Evolutionary conservation across 768 basidiomycete species (phyloP).

Genomic region (Lactarius hatsudake): DNA sequence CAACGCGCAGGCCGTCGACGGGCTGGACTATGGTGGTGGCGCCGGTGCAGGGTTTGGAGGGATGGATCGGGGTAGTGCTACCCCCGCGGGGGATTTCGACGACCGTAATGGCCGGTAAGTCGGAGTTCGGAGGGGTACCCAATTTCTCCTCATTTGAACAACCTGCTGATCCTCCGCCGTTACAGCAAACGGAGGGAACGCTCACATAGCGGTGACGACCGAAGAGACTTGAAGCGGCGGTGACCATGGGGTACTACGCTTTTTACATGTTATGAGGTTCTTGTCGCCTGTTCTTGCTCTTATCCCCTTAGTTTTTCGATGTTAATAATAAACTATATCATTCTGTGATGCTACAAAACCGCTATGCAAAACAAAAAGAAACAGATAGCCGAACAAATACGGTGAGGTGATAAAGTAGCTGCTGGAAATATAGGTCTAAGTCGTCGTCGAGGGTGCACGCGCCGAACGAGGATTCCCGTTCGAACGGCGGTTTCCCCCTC

Average conservation of each 20-base stretch:
- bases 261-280: background rate
- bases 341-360: constrained; percentile 1
- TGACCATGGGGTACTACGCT: constrained; percentile 11
- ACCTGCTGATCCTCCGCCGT: background rate
- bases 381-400: background rate
- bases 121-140: too few relatives aligned
- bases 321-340: constrained; percentile 3
- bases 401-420: background rate
- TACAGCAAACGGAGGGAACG: constrained; percentile 27
- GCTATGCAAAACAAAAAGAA: background rate
- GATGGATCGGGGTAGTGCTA: constrained; percentile 29
- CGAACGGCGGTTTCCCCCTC: constrained; percentile 42
- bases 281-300: background rate
- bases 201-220: constrained; percentile 27
- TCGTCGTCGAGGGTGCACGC: constrained; percentile 23
- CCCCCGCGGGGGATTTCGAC: constrained; percentile 17
- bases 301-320: background rate
- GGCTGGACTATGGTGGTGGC: constrained; percentile 79
- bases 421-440: background rate
- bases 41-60: constrained; percentile 27
- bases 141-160: background rate
- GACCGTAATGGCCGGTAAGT: constrained; percentile 27
- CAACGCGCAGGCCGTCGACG: constrained; percentile 82
- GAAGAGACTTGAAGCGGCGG: constrained; percentile 27
- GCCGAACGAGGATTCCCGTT: constrained; percentile 23